phyloP scores from a whole-genome alignment of 176 grass and related monocot species.

The Oryza punctata region DNA sequence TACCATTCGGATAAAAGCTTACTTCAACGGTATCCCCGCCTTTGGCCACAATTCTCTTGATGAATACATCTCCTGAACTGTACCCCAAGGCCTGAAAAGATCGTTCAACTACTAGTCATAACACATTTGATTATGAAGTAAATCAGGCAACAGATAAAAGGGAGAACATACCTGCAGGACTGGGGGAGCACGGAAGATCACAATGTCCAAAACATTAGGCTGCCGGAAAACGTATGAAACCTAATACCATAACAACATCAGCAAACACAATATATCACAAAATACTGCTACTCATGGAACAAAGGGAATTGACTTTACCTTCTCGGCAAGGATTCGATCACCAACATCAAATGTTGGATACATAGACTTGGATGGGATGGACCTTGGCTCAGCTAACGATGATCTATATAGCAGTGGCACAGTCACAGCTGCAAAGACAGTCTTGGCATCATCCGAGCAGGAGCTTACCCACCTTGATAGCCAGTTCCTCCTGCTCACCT shows the following conservation, averaged over 20 bases:
- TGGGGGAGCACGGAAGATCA: slow-evolving; percentile 77
- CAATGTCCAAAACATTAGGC: slow-evolving; percentile 83
- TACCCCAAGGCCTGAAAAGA: slow-evolving; percentile 66
- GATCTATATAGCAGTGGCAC: slow-evolving; percentile 80
- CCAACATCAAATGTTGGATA: slow-evolving; percentile 95
- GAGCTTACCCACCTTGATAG: slow-evolving; percentile 76
- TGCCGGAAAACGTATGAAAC: slow-evolving; percentile 86
- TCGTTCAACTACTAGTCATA: not conserved
- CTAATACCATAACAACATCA: slow-evolving; percentile 46
- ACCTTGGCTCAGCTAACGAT: slow-evolving; percentile 77
- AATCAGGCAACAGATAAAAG: not conserved
- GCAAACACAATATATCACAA: slow-evolving; percentile 5
- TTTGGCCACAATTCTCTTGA: slow-evolving; percentile 94
- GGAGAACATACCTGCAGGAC: slow-evolving; percentile 60
- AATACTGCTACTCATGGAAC: not conserved
- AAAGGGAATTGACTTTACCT: slow-evolving; percentile 46
- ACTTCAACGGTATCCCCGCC: slow-evolving; percentile 87
- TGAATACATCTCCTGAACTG: slow-evolving; percentile 87
- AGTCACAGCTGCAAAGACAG: slow-evolving; percentile 72
- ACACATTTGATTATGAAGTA: slow-evolving; percentile 11
- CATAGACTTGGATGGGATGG: slow-evolving; percentile 94
- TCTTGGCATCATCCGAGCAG: slow-evolving; percentile 93
- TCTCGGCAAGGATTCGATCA: slow-evolving; percentile 91
- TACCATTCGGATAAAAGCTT: slow-evolving; percentile 68
- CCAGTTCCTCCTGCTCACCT: slow-evolving; percentile 59